A percentile compares a stretch with the other conserved stretches of the same genome.
These are phyloP conservation scores for Metschnikowia lochheadii DNA, from an alignment of 805 yeast species.

Conservation along the genomic window DNA sequence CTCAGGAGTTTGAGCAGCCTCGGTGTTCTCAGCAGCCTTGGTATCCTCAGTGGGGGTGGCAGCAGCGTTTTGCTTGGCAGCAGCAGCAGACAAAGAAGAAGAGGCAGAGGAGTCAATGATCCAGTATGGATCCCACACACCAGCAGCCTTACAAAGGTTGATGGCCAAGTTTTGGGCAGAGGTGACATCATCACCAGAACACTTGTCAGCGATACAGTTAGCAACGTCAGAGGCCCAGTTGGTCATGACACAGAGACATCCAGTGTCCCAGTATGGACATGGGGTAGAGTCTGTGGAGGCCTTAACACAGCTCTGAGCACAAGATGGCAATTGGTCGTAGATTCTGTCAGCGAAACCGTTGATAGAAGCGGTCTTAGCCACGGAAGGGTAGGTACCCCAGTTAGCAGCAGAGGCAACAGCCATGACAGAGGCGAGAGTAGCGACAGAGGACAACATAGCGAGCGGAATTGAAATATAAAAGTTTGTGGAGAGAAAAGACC, in stretches of 20 bases:
- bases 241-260: constrained; percentile 43
- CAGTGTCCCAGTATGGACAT: constrained; percentile 46
- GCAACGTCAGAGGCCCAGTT: constrained; percentile 31
- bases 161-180: constrained; percentile 29
- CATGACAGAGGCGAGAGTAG: constrained; percentile 15
- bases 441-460: constrained; percentile 14
- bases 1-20: not conserved
- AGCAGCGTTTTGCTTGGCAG: constrained; percentile 12
- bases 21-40: constrained; percentile 2
- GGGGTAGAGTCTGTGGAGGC: constrained; percentile 34
- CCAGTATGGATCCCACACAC: constrained; percentile 35
- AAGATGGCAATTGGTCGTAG: constrained; percentile 29
- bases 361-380: constrained; percentile 37
- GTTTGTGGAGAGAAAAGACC: not conserved
- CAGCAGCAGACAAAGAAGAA: constrained; percentile 26
- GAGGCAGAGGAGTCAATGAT: constrained; percentile 22
- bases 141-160: constrained; percentile 32
- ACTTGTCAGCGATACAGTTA: constrained; percentile 26
- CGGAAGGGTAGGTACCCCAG: constrained; percentile 32
- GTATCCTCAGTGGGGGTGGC: constrained; percentile 8
- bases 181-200: constrained; percentile 28
- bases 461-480: not conserved
- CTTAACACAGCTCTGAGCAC: constrained; percentile 35
- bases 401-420: constrained; percentile 17
- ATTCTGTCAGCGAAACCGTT: constrained; percentile 41